Percentiles rank a stretch among this genome's conserved stretches.
Conservation (phyloP, 2,329 filamentous ascomycete genomes). For the Cryphonectria naterciae region DNA sequence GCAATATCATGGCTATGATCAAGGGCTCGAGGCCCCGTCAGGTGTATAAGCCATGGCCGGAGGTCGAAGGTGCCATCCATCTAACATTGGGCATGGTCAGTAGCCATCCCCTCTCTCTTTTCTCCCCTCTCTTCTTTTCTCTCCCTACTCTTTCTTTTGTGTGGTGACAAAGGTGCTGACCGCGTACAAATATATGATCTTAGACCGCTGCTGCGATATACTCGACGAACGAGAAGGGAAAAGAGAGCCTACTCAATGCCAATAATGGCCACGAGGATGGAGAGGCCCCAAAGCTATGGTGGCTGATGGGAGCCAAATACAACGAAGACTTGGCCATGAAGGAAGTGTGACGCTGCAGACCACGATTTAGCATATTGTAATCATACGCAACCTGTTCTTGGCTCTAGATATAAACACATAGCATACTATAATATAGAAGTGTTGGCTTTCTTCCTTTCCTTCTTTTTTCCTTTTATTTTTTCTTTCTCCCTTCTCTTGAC, state of each 20-base stretch:
- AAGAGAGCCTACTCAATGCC: neutral
- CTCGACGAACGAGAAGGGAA: neutral
- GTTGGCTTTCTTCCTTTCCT: no score
- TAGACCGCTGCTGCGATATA: slow-evolving; percentile 12
- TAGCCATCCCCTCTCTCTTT: neutral
- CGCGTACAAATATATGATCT: neutral
- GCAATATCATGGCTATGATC: slow-evolving; percentile 57
- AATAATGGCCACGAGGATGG: slow-evolving; percentile 11
- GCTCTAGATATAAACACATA: no score
- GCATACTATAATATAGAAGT: no score
- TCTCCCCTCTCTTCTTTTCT: no score
- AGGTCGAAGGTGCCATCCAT: slow-evolving; percentile 56
- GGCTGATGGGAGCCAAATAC: slow-evolving; percentile 14
- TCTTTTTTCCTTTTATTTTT: no score
- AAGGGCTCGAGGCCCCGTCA: slow-evolving; percentile 44
- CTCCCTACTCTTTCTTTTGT: no score
- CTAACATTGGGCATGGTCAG: slow-evolving; percentile 58
- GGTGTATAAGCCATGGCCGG: slow-evolving; percentile 46
- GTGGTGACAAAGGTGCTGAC: neutral
- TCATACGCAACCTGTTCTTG: no score
- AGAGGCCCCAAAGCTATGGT: neutral
- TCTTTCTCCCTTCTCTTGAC: no score
- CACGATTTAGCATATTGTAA: neutral
- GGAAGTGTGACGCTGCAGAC: neutral
- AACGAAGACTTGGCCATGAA: slow-evolving; percentile 8